Conservation (phyloP, 768 basidiomycete species). For the Aureoboletus auriporus region DNA sequence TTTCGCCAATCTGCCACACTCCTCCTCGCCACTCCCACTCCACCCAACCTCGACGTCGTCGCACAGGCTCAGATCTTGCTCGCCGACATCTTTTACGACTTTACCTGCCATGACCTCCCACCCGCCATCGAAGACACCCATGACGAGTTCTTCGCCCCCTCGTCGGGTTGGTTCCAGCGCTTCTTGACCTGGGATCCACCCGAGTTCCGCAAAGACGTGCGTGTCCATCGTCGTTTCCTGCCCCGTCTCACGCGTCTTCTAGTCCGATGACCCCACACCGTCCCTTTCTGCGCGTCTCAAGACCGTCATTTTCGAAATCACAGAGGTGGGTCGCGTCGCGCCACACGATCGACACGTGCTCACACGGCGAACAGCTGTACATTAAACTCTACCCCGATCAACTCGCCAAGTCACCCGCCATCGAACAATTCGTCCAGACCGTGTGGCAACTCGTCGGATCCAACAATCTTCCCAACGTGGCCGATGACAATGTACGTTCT, state of each 20-base stretch:
- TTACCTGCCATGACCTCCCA: slow-evolving; percentile 93
- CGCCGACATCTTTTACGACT: slow-evolving; percentile 87
- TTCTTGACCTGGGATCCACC: slow-evolving; percentile 79
- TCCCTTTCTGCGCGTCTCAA: slow-evolving; percentile 89
- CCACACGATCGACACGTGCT: neutral
- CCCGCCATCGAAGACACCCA: slow-evolving; percentile 90
- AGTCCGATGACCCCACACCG: slow-evolving; percentile 80
- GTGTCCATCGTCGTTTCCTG: slow-evolving; percentile 2
- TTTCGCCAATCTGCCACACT: slow-evolving; percentile 63
- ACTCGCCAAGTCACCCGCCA: slow-evolving; percentile 56
- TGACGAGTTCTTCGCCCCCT: slow-evolving; percentile 72
- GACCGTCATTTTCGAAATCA: slow-evolving; percentile 85
- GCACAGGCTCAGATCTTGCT: slow-evolving; percentile 77
- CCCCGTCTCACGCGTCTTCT: slow-evolving; percentile 7
- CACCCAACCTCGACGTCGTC: slow-evolving; percentile 42
- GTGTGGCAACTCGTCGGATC: slow-evolving; percentile 84
- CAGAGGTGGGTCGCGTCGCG: slow-evolving; percentile 53
- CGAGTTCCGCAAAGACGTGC: slow-evolving; percentile 65
- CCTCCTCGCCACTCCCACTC: slow-evolving; percentile 41
- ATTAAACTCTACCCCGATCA: slow-evolving; percentile 82
- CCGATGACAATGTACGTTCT: slow-evolving; percentile 67
- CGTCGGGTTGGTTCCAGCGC: slow-evolving; percentile 68
- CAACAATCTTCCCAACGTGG: slow-evolving; percentile 63
- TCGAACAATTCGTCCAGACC: slow-evolving; percentile 73
- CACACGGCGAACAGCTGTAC: slow-evolving; percentile 49